These are phyloP conservation scores for Phyllosticta paracitricarpa DNA, from an alignment of 2,329 filamentous ascomycete genomes.

Conservation along the genomic window DNA sequence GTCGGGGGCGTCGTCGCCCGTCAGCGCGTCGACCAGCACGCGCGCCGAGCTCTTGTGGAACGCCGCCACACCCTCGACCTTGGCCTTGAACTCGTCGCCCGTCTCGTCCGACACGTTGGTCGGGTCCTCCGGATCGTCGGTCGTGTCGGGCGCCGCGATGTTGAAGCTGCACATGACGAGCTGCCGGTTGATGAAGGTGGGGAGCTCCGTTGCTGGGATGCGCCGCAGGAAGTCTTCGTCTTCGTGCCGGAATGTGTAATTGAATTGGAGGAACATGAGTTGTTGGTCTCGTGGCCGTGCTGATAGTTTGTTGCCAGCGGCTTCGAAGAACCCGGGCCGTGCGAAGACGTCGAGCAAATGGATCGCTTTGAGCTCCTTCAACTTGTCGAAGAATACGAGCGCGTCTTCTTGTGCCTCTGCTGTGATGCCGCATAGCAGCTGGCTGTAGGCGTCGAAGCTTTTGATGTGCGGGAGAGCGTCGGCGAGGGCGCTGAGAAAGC, in stretches of 20 bases:
- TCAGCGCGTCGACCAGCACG: constrained; percentile 23
- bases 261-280: constrained; percentile 37
- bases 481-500: constrained; percentile 33
- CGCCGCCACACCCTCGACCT: constrained; percentile 24
- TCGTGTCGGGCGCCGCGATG: constrained; percentile 24
- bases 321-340: constrained; percentile 30
- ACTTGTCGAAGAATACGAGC: constrained; percentile 29
- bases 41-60: constrained; percentile 23
- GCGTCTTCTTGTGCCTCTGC: constrained; percentile 30
- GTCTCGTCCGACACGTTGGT: constrained; percentile 11
- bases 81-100: constrained; percentile 17
- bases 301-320: constrained; percentile 15
- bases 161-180: constrained; percentile 31
- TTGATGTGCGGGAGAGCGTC: constrained; percentile 32
- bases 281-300: constrained; percentile 15
- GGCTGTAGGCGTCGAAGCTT: constrained; percentile 36
- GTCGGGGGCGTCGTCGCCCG: constrained; percentile 22
- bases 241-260: constrained; percentile 38
- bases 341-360: constrained; percentile 41
- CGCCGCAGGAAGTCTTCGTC: constrained; percentile 33
- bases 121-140: constrained; percentile 15
- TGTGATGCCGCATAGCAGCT: constrained; percentile 36
- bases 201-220: constrained; percentile 29
- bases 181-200: constrained; percentile 25
- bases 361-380: constrained; percentile 29